Conservation (phyloP, 108 stramenopile genomes). For the Aureococcus anophagefferens region DNA sequence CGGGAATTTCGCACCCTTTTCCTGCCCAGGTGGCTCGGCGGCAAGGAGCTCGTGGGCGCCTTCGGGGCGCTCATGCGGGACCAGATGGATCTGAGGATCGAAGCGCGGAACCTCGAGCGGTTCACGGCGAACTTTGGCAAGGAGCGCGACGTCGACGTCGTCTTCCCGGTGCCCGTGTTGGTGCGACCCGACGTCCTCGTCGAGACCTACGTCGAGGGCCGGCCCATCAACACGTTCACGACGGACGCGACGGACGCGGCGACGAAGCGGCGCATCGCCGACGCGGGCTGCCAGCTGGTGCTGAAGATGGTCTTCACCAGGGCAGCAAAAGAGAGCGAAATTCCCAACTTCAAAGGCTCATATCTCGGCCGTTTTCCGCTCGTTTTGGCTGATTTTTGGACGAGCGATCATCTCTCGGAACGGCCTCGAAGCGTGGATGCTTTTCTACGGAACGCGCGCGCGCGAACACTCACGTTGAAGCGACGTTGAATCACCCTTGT, state of each 20-base stretch:
- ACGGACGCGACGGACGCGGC: conserved; percentile 23
- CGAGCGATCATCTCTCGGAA: too few species aligned
- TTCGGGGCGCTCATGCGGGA: conserved; percentile 69
- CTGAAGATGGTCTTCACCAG: too few species aligned
- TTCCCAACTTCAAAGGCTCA: too few species aligned
- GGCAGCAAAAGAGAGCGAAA: too few species aligned
- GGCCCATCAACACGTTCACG: conserved; percentile 41
- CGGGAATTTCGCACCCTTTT: too few species aligned
- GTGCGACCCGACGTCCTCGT: conserved; percentile 17
- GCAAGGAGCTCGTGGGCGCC: conserved; percentile 62
- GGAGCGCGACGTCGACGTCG: conserved; percentile 2
- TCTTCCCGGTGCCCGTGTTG: conserved; percentile 34
- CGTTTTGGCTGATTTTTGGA: too few species aligned
- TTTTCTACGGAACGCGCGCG: too few species aligned
- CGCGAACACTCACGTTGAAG: too few species aligned
- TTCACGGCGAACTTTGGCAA: conserved; percentile 42
- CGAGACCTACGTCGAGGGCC: conserved; percentile 27
- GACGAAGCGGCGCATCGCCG: conserved; percentile 23
- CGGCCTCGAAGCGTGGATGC: too few species aligned
- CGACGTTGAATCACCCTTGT: too few species aligned
- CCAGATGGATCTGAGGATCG: conserved; percentile 70
- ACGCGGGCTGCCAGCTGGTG: conserved; percentile 57
- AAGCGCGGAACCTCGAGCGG: conserved; percentile 46
- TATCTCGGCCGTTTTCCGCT: too few species aligned
- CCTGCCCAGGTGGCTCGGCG: too few species aligned